Base-by-base conservation (phyloP, 441 rosid genomes). In the Erodium texanum region DNA sequence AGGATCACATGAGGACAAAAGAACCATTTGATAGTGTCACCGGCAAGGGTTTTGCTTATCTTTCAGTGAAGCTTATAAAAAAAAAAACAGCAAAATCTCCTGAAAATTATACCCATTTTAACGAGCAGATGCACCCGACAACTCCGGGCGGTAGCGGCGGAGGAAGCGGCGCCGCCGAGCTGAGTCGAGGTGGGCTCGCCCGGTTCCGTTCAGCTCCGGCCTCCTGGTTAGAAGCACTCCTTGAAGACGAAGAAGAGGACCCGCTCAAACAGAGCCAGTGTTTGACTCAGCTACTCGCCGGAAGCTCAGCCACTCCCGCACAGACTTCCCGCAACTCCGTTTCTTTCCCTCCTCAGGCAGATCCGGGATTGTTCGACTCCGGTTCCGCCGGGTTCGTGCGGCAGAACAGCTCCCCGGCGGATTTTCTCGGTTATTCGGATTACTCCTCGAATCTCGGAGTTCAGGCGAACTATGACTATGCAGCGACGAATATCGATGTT, bases 131-230 rank as follows among this genome's bases (percentile, higher is more conserved):
- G 94, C 88, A 82, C 73, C 84, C 87, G 59, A 66, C 79, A 68
- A 62, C 80, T 64, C 71, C 76, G 71, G 74, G 79, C 24, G 70
- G 83, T 22, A 72, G 82, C 78, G 75, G 75, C 0, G 45, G 76
- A 1, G 78, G 76, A 1, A 78, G 77, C n/a, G 82, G 82, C 6
- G 84, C 77, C 23, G 83, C 82, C 3, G 87, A 78, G 66, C 24
- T 77, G 63, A 79, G 74, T 70, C 84, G 93, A 48, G 74, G 78
- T 64, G 87, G 89, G 36, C 83, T 90, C 18, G 73, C 89, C 41
- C 83, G 92, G 58, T 80, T 80, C 76, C 85, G 90, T 16, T 89
- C 92, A 22, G 96, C 92, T 70, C 96, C 96, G n/a, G 82, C 88
- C 34, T 77, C 82, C 19, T 89, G 96, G 96, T 76, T 89, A 45